Evolutionary conservation across 257 asterid species (phyloP).

Genomic region (Gynochthodes officinalis): DNA sequence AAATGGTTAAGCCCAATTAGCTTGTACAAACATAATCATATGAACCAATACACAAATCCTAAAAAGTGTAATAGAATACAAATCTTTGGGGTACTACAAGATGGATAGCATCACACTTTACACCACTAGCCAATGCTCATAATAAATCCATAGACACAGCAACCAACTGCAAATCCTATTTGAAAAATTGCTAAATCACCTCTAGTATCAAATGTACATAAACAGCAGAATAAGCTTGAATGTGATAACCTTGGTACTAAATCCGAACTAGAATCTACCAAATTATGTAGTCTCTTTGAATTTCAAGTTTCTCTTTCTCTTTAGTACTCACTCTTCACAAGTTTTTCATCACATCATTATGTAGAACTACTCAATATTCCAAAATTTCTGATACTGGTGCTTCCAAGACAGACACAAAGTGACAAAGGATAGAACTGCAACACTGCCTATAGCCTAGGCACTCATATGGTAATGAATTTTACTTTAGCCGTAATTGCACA

Average conservation of each 20-base stretch:
- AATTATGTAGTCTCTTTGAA: not conserved
- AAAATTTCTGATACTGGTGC: not conserved
- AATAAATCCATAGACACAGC: not conserved
- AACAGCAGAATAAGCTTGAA: not conserved
- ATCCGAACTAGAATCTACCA: not conserved
- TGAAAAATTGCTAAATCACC: not conserved
- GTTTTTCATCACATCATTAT: not conserved
- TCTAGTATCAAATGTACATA: not conserved
- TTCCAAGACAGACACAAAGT: not conserved
- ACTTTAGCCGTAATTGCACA: not conserved
- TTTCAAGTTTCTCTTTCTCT: not conserved
- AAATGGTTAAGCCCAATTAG: not conserved
- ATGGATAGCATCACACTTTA: not conserved
- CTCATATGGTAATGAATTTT: not conserved
- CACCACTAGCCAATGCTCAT: not conserved
- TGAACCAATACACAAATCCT: not conserved
- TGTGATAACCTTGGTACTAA: not conserved
- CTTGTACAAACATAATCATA: not conserved
- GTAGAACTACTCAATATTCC: not conserved
- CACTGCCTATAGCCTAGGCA: not conserved
- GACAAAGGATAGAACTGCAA: not conserved
- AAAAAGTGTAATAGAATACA: not conserved
- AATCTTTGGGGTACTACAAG: not conserved
- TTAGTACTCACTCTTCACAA: not conserved
- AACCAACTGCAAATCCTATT: not conserved